Evolutionary conservation across 2,329 filamentous ascomycete species (phyloP).

Genomic region (Colletotrichum orbiculare): DNA sequence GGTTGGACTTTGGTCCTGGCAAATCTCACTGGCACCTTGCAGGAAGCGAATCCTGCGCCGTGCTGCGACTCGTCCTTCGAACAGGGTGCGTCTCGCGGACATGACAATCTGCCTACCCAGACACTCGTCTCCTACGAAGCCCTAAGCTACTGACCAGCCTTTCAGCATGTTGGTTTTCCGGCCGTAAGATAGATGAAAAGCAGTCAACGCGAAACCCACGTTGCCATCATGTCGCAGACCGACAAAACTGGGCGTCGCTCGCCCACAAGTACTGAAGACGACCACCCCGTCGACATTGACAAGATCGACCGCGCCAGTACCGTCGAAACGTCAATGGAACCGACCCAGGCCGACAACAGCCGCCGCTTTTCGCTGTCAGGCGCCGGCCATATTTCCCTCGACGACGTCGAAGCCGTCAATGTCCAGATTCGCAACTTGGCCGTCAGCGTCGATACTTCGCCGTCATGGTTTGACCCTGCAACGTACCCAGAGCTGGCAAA

Average conservation of each 20-base stretch:
- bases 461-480: slow-evolving; percentile 60
- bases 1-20: too few relatives aligned
- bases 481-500: slow-evolving; percentile 57
- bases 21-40: too few relatives aligned
- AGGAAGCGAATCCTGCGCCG: too few relatives aligned
- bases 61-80: too few relatives aligned
- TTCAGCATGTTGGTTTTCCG: too few relatives aligned
- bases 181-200: too few relatives aligned
- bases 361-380: slow-evolving; percentile 45
- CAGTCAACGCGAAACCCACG: too few relatives aligned
- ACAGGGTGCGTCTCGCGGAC: too few relatives aligned
- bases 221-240: slow-evolving; percentile 5
- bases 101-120: too few relatives aligned
- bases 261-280: slow-evolving; percentile 4
- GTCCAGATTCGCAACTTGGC: slow-evolving; percentile 65
- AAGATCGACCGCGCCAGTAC: slow-evolving; percentile 48
- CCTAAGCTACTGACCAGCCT: too few relatives aligned
- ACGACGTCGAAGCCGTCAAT: slow-evolving; percentile 66
- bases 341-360: slow-evolving; percentile 32
- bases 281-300: slow-evolving; percentile 41
- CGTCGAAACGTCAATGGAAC: slow-evolving; percentile 45
- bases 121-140: too few relatives aligned
- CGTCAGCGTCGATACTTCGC: slow-evolving; percentile 69
- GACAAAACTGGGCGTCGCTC: too few relatives aligned
- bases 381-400: slow-evolving; percentile 53